Evolutionary conservation across 176 grass and related monocot species (phyloP), one percentile per base, ranked within the genome.

Genomic region (Luzula sylvatica): DNA sequence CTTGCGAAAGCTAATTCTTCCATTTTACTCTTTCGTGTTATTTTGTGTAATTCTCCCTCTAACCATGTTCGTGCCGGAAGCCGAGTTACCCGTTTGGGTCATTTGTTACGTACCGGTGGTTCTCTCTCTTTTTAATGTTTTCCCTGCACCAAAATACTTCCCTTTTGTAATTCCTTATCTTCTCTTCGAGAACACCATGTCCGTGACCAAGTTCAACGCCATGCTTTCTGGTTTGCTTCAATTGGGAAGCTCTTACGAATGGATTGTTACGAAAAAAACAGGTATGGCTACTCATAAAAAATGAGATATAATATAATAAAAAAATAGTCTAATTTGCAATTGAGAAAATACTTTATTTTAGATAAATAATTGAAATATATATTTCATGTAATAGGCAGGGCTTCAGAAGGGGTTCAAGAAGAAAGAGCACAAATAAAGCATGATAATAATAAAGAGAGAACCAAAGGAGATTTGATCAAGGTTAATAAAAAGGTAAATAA

Each of bases 231-330:
- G 87, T 11, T 55, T 94, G 45, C 86, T 94, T 72, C 87, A 87
- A 53, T 65, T 94, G 3, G 78, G 82, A 17, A 94, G 78, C 29
- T 75, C 87, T 58, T 87, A 94, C 11, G 87, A 94, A 65, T 94
- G 87, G 87, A 75, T 94, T 15, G 87, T 94, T 42, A 94, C 87
- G 24, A 94, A 94, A 78, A 94, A 94, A 58, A 72, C 82, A 57
- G 87, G 87, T 6, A 75, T 70, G 1, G 86, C 77, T n/a, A 35
- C 9, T 35, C 9, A 7, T 35, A 35, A 35, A 4, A 35, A 35
- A 7, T 35, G 30, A 35, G 30, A 35, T 35, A 7, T 9, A 35
- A 35, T 35, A n/a, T n/a, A n/a, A n/a, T n/a, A n/a, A n/a, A n/a
- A n/a, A n/a, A n/a, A n/a, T n/a, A n/a, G n/a, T n/a, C n/a, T n/a